phyloP scores from a whole-genome alignment of 129 eudicot genomes.

The Flaveria linearis region DNA sequence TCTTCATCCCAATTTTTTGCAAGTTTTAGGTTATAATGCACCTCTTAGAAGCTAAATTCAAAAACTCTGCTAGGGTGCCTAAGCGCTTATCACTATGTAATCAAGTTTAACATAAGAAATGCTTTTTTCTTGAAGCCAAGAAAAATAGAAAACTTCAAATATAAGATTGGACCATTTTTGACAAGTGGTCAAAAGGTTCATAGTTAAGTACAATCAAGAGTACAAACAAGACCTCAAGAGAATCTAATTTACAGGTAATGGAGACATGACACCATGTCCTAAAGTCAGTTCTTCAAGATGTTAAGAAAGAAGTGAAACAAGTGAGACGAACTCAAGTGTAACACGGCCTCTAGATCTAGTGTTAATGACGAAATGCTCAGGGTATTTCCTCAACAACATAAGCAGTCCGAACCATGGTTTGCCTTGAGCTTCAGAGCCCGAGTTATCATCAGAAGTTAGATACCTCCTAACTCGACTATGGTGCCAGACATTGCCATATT shows the following conservation, averaged over 20 bases:
- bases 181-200: constrained; percentile 16
- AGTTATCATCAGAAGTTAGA: constrained; percentile 74
- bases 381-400: constrained; percentile 88
- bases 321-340: constrained; percentile 82
- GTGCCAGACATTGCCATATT: constrained; percentile 72
- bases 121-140: too few relatives aligned
- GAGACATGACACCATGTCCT: background rate
- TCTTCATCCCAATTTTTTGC: constrained; percentile 8
- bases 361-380: constrained; percentile 93
- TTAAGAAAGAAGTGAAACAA: constrained; percentile 79
- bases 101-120: too few relatives aligned
- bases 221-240: constrained; percentile 9
- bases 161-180: background rate
- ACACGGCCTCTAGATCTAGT: constrained; percentile 90
- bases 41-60: background rate
- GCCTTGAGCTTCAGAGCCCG: constrained; percentile 66
- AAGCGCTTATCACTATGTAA: too few relatives aligned
- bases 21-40: constrained; percentile 19
- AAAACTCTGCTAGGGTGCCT: too few relatives aligned
- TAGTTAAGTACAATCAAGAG: constrained; percentile 12
- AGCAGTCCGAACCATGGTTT: constrained; percentile 96
- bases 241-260: constrained; percentile 1
- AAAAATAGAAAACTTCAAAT: too few relatives aligned
- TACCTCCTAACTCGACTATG: constrained; percentile 90
- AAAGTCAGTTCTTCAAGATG: constrained; percentile 12